These are phyloP conservation scores for Xylaria sp. DNA, from an alignment of 495 filamentous ascomycete species.

Conservation along the genomic window DNA sequence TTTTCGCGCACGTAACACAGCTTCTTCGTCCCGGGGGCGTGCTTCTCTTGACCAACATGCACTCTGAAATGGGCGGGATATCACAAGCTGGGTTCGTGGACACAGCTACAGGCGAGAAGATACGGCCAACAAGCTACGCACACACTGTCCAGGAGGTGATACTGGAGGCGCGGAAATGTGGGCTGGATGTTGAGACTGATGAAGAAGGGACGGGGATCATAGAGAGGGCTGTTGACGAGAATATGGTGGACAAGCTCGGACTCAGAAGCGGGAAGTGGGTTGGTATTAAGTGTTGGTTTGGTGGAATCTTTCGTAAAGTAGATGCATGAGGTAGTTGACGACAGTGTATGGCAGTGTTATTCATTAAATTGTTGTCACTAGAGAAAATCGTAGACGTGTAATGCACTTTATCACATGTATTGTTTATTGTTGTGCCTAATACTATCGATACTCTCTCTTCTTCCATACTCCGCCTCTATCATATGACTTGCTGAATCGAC, in stretches of 20 bases:
- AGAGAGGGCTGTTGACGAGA: conserved; percentile 61
- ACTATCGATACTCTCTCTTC: too few species aligned
- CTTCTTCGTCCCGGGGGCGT: conserved; percentile 60
- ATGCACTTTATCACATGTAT: too few species aligned
- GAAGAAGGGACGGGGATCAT: conserved; percentile 38
- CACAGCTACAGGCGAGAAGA: conserved; percentile 61
- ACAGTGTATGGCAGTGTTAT: background rate
- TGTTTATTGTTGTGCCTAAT: too few species aligned
- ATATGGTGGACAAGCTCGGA: conserved; percentile 58
- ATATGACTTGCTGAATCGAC: too few species aligned
- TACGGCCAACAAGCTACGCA: conserved; percentile 67
- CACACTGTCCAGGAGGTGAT: conserved; percentile 63
- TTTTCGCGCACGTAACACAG: conserved; percentile 60
- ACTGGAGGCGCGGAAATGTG: conserved; percentile 57
- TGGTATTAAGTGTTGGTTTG: conserved; percentile 72
- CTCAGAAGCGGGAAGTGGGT: conserved; percentile 72
- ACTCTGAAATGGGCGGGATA: conserved; percentile 68
- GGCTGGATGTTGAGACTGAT: conserved; percentile 55
- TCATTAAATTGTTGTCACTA: background rate
- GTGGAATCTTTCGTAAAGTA: conserved; percentile 60
- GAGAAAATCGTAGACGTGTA: too few species aligned
- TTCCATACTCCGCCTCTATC: too few species aligned
- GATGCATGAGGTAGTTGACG: background rate
- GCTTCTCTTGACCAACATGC: conserved; percentile 76
- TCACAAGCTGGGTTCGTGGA: conserved; percentile 74